A percentile compares a stretch with the other conserved stretches of the same genome.
Conservation (phyloP, 805 yeast species). For the Suhomyces kilbournensis region DNA sequence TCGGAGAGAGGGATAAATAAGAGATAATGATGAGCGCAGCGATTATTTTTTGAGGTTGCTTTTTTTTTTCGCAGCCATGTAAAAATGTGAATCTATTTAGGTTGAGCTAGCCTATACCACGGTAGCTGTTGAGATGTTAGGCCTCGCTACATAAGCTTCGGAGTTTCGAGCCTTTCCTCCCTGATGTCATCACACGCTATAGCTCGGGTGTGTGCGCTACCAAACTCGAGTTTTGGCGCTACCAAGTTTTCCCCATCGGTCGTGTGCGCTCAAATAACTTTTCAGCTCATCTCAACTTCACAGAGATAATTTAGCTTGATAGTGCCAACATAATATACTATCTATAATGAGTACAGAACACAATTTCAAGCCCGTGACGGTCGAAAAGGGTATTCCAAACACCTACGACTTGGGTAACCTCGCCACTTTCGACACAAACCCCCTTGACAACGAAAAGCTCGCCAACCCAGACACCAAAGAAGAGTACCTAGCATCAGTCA, state of each 20-base stretch:
- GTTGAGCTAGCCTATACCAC: too few species aligned
- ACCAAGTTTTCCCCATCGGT: not conserved
- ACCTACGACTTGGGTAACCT: slow-evolving; percentile 86
- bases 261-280: slow-evolving; percentile 3
- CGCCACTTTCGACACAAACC: slow-evolving; percentile 86
- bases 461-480: slow-evolving; percentile 58
- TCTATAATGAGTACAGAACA: slow-evolving; percentile 15
- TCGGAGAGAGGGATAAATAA: not conserved
- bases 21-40: not conserved
- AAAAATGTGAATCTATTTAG: too few species aligned
- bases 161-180: too few species aligned
- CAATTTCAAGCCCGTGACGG: slow-evolving; percentile 69
- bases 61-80: too few species aligned
- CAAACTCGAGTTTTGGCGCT: not conserved
- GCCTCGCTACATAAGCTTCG: too few species aligned
- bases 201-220: too few species aligned
- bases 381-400: slow-evolving; percentile 88
- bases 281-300: slow-evolving; percentile 3
- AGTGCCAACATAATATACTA: not conserved
- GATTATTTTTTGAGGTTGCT: too few species aligned
- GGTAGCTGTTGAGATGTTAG: too few species aligned
- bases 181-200: too few species aligned
- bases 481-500: slow-evolving; percentile 55
- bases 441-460: slow-evolving; percentile 63
- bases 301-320: not conserved